Conservation (phyloP, 768 basidiomycete genomes). For the Lentinula boryana region DNA sequence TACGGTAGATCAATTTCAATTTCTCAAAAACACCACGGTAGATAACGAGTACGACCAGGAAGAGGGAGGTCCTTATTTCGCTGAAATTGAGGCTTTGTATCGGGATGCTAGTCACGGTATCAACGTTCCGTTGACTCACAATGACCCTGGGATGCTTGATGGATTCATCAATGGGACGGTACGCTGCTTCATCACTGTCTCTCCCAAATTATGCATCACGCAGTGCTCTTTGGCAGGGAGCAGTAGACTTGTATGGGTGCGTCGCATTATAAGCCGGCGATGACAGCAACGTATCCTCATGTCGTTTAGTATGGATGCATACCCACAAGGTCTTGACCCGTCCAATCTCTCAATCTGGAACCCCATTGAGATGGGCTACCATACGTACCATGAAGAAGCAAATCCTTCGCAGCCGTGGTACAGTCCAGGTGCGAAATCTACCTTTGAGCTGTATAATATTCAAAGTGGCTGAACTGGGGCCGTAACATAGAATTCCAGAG, state of each 20-base stretch:
- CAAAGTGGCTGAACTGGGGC: not conserved
- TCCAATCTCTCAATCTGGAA: constrained; percentile 65
- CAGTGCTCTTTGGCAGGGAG: constrained; percentile 34
- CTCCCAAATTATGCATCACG: not conserved
- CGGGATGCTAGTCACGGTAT: constrained; percentile 18
- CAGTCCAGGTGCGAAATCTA: constrained; percentile 46
- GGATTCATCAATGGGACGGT: constrained; percentile 46
- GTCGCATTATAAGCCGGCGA: not conserved
- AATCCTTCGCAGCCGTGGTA: constrained; percentile 61
- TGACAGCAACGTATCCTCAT: not conserved
- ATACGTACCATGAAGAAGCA: constrained; percentile 52
- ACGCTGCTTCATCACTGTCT: constrained; percentile 4
- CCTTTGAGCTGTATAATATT: not conserved
- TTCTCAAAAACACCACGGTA: not conserved
- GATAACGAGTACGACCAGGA: constrained; percentile 48
- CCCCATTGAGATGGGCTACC: constrained; percentile 55
- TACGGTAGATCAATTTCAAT: not conserved
- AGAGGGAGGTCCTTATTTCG: constrained; percentile 35
- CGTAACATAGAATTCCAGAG: constrained; percentile 49
- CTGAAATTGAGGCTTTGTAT: constrained; percentile 33
- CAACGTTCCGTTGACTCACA: constrained; percentile 49
- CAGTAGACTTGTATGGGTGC: constrained; percentile 73
- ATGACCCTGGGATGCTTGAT: constrained; percentile 33
- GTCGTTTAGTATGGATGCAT: constrained; percentile 48
- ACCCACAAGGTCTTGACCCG: constrained; percentile 78